Conservation (phyloP, 306 rosid genomes). For the Castanea sativa region DNA sequence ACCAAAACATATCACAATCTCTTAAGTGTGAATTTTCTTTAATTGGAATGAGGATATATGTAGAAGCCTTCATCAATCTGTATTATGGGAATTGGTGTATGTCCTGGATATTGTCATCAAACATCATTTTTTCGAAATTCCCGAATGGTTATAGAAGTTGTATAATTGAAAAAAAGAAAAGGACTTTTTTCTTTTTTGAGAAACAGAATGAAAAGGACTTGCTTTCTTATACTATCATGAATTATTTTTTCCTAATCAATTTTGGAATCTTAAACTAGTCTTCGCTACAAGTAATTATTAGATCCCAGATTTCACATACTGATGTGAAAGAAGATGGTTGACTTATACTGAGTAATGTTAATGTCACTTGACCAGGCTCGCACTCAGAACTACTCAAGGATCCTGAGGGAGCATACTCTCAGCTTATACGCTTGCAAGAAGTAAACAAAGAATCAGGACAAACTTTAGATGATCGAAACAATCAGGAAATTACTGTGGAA, state of each 20-base stretch:
- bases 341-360: not conserved
- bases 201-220: not conserved
- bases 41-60: not conserved
- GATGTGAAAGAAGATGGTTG: not conserved
- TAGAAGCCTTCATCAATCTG: not conserved
- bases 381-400: conserved; percentile 54
- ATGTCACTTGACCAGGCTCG: conserved; percentile 44
- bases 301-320: not conserved
- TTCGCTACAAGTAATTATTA: not conserved
- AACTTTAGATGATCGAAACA: not conserved
- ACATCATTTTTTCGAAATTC: not conserved
- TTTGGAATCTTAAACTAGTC: not conserved
- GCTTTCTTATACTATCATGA: not conserved
- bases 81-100: not conserved
- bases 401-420: conserved; percentile 65
- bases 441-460: conserved; percentile 12
- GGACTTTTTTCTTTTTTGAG: too few relatives aligned
- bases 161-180: not conserved
- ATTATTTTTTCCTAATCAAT: not conserved
- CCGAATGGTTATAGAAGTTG: not conserved
- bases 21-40: not conserved
- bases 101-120: not conserved
- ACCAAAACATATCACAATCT: not conserved
- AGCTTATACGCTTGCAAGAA: conserved; percentile 65
- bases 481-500: not conserved